These are phyloP conservation scores for Geotrichum klebahnii DNA, from an alignment of 1,139 yeast genomes.

Conservation along the genomic window DNA sequence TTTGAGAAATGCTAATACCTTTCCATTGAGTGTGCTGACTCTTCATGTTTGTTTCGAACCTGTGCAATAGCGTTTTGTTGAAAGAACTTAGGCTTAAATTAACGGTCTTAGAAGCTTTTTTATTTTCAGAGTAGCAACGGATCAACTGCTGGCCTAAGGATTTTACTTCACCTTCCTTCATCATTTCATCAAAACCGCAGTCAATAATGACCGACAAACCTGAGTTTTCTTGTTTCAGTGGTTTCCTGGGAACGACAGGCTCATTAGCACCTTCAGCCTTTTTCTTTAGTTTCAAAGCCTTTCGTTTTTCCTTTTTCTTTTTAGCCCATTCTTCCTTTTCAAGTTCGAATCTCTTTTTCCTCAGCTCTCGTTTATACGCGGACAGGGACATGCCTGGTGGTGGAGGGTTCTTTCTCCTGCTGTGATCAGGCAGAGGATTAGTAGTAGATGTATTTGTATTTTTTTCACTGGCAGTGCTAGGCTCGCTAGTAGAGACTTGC, in stretches of 20 bases:
- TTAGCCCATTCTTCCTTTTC: constrained; percentile 54
- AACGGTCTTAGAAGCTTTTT: constrained; percentile 57
- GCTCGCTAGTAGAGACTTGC: not conserved
- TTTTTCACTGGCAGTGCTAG: not conserved
- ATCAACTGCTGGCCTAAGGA: constrained; percentile 79
- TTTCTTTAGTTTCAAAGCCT: constrained; percentile 34
- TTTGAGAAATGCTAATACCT: constrained; percentile 51
- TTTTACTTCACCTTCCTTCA: constrained; percentile 71
- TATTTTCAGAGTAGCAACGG: constrained; percentile 74
- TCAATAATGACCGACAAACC: constrained; percentile 61
- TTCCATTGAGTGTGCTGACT: constrained; percentile 64
- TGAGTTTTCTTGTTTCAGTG: constrained; percentile 17
- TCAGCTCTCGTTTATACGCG: constrained; percentile 72
- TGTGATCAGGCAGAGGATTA: constrained; percentile 10
- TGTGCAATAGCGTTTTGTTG: constrained; percentile 56
- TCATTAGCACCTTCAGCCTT: constrained; percentile 28
- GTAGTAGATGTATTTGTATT: not conserved
- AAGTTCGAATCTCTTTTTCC: constrained; percentile 58
- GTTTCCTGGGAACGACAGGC: constrained; percentile 19
- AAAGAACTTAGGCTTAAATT: constrained; percentile 62
- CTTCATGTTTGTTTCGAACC: constrained; percentile 62
- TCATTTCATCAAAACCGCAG: constrained; percentile 84
- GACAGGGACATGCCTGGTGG: constrained; percentile 67
- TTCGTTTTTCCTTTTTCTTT: constrained; percentile 52
- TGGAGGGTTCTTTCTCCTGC: constrained; percentile 22